Percentiles rank a stretch among this genome's conserved stretches.
These are phyloP conservation scores for Apostasia shenzhenica DNA, from an alignment of 106 monocot genomes.

Conservation along the genomic window DNA sequence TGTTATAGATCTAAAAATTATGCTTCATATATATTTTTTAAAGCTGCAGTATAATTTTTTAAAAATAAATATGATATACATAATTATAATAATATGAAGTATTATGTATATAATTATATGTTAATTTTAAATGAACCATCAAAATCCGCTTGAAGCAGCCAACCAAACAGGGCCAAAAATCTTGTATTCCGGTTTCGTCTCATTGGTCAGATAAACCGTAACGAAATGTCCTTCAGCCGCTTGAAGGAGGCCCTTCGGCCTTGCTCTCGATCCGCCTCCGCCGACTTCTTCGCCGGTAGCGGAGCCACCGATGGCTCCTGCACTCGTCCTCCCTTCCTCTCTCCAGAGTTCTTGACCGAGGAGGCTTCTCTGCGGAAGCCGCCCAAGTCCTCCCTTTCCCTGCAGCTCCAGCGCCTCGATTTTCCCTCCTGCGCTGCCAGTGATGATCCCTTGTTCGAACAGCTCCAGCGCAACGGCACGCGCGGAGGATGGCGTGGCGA, in stretches of 20 bases:
- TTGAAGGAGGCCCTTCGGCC: slow-evolving; percentile 50
- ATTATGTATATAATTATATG: no score
- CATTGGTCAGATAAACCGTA: background rate
- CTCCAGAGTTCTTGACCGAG: background rate
- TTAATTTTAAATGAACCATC: no score
- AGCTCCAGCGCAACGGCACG: background rate
- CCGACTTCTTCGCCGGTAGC: background rate
- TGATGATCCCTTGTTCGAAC: background rate
- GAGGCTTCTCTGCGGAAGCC: slow-evolving; percentile 37
- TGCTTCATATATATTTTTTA: no score
- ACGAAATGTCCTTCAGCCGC: slow-evolving; percentile 41
- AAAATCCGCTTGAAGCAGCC: no score
- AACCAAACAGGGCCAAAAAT: no score
- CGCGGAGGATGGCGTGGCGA: background rate
- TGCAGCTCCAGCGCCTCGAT: slow-evolving; percentile 71
- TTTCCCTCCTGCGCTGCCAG: background rate
- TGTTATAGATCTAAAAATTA: no score
- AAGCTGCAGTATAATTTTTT: no score
- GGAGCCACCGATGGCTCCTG: background rate
- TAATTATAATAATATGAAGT: no score
- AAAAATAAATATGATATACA: no score
- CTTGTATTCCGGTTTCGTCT: no score
- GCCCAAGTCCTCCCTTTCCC: slow-evolving; percentile 72
- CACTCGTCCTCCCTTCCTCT: background rate
- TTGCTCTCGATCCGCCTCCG: slow-evolving; percentile 17